Base-by-base conservation (phyloP, 2,329 filamentous ascomycete genomes). In the Fusarium coicis region DNA sequence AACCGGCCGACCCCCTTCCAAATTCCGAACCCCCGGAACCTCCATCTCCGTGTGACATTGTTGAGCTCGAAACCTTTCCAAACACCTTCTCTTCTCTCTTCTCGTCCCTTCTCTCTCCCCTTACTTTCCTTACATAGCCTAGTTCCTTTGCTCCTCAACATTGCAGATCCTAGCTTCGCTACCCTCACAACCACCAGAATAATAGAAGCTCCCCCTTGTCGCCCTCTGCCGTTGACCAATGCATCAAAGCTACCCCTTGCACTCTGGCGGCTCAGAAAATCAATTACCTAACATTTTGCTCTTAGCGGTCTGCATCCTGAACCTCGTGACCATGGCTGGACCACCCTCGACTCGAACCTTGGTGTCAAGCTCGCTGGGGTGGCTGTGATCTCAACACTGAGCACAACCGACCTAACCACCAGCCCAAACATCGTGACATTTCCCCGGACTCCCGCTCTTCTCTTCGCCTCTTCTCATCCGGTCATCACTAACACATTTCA, bases 251-350 rank as follows among this genome's bases (percentile, higher is more conserved):
- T 68, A 49, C 70, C 70, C 70, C 66, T 73, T 74, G 68, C 50
- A 28, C 39, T 68, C 46, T 26, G 36, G 55, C 40, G 69, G 66
- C 60, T 69, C 60, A 54, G 44, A 63, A 57, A 57, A 63, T 63
- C 52, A 70, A 70, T 76, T 76, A 76, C 70, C 66, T 77, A 76
- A 77, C 56, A 23, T 52, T 76, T 77, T 74, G 63, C 71, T 69
- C 57, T 66, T 76, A 76, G 75, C 70, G 74, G 72, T 66, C 71
- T 66, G 50, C 37, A 49, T 67, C 32, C 32, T 56, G 44, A 43
- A 47, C 70, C 71, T 72, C 74, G 63, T 67, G 71, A 74, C 71
- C 42, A 46, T 32, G 63, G 36, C 53, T 68, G 42, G 59, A 50
- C 63, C 52, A 74, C 62, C 66, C 64, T 63, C 61, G 62, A 74